Conservation (phyloP, 164 flowering plant species). For the Vitis amurensis region DNA sequence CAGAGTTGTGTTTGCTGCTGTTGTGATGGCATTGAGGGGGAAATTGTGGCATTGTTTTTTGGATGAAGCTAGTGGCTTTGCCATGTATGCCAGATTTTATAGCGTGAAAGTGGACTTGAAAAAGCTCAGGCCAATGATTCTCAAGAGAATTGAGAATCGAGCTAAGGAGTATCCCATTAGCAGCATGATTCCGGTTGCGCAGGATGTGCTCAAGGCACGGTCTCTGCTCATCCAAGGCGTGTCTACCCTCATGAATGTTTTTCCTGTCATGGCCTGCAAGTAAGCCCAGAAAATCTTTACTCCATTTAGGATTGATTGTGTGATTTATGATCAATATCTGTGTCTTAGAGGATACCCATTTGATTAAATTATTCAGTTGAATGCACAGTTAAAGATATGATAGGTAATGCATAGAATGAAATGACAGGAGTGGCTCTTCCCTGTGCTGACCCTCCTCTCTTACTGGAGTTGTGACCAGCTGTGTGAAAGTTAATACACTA, state of each 20-base stretch:
- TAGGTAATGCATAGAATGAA: too few relatives aligned
- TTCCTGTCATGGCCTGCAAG: conserved; percentile 82
- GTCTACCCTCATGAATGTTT: conserved; percentile 50
- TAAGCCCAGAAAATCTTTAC: conserved; percentile 27
- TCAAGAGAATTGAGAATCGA: conserved; percentile 59
- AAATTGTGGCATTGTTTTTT: conserved; percentile 16
- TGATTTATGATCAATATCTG: too few relatives aligned
- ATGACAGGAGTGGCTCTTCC: too few relatives aligned
- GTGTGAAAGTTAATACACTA: too few relatives aligned
- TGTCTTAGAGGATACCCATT: too few relatives aligned
- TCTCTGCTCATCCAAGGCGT: conserved; percentile 55
- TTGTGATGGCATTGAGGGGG: conserved; percentile 37
- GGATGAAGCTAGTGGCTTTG: conserved; percentile 6
- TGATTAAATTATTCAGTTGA: too few relatives aligned
- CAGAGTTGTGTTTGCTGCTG: conserved; percentile 8
- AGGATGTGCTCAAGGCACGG: conserved; percentile 60
- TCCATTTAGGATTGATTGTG: neutral
- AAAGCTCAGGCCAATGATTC: conserved; percentile 80
- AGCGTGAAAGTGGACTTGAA: conserved; percentile 47
- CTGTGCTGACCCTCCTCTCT: too few relatives aligned
- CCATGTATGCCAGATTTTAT: conserved; percentile 24
- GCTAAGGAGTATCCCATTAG: conserved; percentile 62
- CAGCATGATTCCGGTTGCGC: conserved; percentile 71
- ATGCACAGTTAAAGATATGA: too few relatives aligned
- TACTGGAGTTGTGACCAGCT: too few relatives aligned